A percentile compares a stretch with the other conserved stretches of the same genome.
These are phyloP conservation scores for Hypoxylon sp. DNA, from an alignment of 2,329 filamentous ascomycete species.

Conservation along the genomic window DNA sequence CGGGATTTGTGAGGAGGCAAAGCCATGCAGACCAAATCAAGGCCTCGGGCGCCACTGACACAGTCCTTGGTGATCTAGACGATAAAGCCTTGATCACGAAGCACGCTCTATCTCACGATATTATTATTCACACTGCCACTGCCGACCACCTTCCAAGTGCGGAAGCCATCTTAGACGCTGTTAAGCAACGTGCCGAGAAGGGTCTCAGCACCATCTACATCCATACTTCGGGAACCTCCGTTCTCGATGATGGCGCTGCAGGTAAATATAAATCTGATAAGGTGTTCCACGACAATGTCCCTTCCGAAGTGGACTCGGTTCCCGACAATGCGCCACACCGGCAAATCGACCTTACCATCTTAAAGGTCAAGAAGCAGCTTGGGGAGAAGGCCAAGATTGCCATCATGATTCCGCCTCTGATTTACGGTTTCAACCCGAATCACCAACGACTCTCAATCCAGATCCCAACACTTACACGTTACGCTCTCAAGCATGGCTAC, in stretches of 20 bases:
- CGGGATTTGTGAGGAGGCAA: slow-evolving; percentile 59
- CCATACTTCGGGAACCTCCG: slow-evolving; percentile 63
- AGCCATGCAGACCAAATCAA: slow-evolving; percentile 56
- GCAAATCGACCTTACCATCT: slow-evolving; percentile 62
- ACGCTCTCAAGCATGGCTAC: slow-evolving; percentile 64
- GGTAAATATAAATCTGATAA: slow-evolving; percentile 56
- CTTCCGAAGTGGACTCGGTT: slow-evolving; percentile 59
- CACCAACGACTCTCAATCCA: slow-evolving; percentile 63
- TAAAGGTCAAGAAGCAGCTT: slow-evolving; percentile 56
- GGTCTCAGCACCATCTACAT: slow-evolving; percentile 62
- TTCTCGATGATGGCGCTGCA: slow-evolving; percentile 58
- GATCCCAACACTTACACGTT: slow-evolving; percentile 63
- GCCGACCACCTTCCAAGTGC: slow-evolving; percentile 64
- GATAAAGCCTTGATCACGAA: slow-evolving; percentile 59
- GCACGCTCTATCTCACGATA: slow-evolving; percentile 58
- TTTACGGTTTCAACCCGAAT: slow-evolving; percentile 61
- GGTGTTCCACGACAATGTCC: slow-evolving; percentile 61
- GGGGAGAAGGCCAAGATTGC: slow-evolving; percentile 60
- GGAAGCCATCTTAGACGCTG: slow-evolving; percentile 61
- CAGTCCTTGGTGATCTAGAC: slow-evolving; percentile 59
- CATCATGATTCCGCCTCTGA: slow-evolving; percentile 64
- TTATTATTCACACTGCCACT: slow-evolving; percentile 65
- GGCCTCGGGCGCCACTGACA: slow-evolving; percentile 55
- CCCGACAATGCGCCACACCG: slow-evolving; percentile 62
- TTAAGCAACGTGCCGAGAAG: slow-evolving; percentile 57